Base-by-base conservation (phyloP, 371 early-diverging fungal species). In the Mucor irregularis region DNA sequence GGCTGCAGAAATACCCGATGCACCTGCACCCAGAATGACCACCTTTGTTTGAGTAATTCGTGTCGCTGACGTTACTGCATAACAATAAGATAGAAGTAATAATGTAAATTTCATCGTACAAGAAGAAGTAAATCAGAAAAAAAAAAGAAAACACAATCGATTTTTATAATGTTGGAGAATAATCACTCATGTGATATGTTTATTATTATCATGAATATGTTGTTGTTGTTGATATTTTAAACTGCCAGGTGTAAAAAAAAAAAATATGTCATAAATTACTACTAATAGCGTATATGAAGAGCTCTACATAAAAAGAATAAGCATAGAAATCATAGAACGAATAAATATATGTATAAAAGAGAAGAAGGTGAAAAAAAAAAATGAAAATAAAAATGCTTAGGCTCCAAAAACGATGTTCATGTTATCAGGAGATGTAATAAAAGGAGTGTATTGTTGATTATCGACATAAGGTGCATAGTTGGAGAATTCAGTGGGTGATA, bases 11-110 rank as follows among this genome's bases (percentile, higher is more conserved):
- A 78, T 62, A 7, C 79, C 79, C n/a, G 72, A 49, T 8, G 69
- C 76, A 35, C 79, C 79, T 10, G 72, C 79, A 8, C 79, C 79
- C 22, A 78, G 42, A 22, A 78, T 71, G 9, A 66, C 62, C 0
- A 78, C 71, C 43, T 73, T 64, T 30, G 71, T 73, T 16, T 49
- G 42, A 19, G 49, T 52, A 1, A 22, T 40, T 9, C 30, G 30
- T 31, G 53, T 29, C 16, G 40, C 53, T 14, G n/a, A n/a, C n/a
- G n/a, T n/a, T n/a, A n/a, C n/a, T n/a, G n/a, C n/a, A 22, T 31
- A n/a, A 40, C 14, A 11, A 28, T 28, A 22, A 49, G 25, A n/a
- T 37, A 33, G 9, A 8, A 40, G n/a, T 16, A 52, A 6, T 14
- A 52, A 31, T 1, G 25, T 40, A 19, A 30, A 7, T 30, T 26